Evolutionary conservation across 1,139 yeast species (phyloP), one percentile per base, ranked within the genome.

Genomic region (Blastobotrys illinoisensis): DNA sequence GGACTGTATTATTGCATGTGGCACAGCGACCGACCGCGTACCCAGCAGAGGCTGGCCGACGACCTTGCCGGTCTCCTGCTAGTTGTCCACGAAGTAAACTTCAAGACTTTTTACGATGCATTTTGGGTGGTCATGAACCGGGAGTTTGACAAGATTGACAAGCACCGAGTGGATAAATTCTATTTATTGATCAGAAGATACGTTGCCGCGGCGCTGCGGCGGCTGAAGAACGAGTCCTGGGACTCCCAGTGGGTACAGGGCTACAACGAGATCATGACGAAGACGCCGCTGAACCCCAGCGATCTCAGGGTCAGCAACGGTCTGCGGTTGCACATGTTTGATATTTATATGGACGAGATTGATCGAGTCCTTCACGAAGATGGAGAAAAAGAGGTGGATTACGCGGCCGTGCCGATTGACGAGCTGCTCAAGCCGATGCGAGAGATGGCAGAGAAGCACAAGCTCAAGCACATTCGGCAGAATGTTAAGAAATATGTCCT

Each of bases 1-100:
- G 99, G 98, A 9, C 77, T 93, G 50, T 93, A 86, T 71, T 93
- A 78, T 69, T 67, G 83, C 26, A 88, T 93, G 96, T 93, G 99
- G 99, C 89, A 86, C 71, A 82, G 96, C 67, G 99, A 93, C 71
- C 81, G 95, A 64, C 95, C 97, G 28, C 78, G 85, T 62, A 95
- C 96, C 26, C 99, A 93, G 71, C 96, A 90, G 69, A 75, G 85
- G 56, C 75, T 93, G 48, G 96, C 97, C 2, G 81, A 79, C 53
- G 82, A 81, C 51, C 74, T 93, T 59, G 96, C 95, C 0, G 77
- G 73, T 50, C 74, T 93, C 50, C 79, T 79, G 57, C 53, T 63
- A 24, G 56, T 58, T 0, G 72, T 76, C 21, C 74, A 81, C 21
- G 74, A 77, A 26, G 73, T 74, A 46, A 71, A 78, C 66, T 74